Evolutionary conservation across 2,329 filamentous ascomycete species (phyloP).

Genomic region (Lachnellula arida): DNA sequence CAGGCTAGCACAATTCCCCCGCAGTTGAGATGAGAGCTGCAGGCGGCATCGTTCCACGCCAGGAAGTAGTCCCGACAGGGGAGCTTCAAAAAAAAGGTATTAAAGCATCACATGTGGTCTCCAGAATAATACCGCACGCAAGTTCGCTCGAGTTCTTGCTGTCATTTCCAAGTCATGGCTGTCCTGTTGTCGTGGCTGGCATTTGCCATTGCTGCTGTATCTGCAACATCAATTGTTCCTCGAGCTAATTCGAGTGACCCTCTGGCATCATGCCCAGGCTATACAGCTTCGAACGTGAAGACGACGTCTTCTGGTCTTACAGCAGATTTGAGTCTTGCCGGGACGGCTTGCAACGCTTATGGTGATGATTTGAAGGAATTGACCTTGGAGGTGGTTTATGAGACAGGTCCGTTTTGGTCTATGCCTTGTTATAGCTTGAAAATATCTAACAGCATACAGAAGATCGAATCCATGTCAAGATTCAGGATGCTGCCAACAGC

Average conservation of each 20-base stretch:
- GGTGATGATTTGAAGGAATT: conserved; percentile 65
- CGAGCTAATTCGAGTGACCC: conserved; percentile 12
- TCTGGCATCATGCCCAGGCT: conserved; percentile 55
- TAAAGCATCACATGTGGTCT: background rate
- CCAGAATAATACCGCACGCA: too few relatives aligned
- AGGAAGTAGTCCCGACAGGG: background rate
- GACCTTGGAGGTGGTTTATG: conserved; percentile 56
- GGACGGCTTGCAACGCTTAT: conserved; percentile 68
- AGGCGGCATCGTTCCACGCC: background rate
- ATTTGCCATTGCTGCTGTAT: conserved; percentile 12
- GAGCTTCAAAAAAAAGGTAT: background rate
- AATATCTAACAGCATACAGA: conserved; percentile 33
- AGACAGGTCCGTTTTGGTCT: conserved; percentile 38
- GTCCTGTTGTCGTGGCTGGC: conserved; percentile 13
- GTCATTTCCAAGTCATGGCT: conserved; percentile 7
- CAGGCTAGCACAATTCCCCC: background rate
- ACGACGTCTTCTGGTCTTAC: conserved; percentile 51
- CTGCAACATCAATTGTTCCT: conserved; percentile 6
- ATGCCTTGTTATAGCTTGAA: background rate
- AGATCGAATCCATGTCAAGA: conserved; percentile 58
- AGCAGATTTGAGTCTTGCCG: conserved; percentile 65
- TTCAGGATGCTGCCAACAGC: conserved; percentile 52
- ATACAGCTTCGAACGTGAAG: conserved; percentile 57
- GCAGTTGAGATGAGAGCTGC: background rate
- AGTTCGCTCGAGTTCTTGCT: background rate